Evolutionary conservation across 768 basidiomycete species (phyloP).

Genomic region (Rhodosporidiobolus sp.): DNA sequence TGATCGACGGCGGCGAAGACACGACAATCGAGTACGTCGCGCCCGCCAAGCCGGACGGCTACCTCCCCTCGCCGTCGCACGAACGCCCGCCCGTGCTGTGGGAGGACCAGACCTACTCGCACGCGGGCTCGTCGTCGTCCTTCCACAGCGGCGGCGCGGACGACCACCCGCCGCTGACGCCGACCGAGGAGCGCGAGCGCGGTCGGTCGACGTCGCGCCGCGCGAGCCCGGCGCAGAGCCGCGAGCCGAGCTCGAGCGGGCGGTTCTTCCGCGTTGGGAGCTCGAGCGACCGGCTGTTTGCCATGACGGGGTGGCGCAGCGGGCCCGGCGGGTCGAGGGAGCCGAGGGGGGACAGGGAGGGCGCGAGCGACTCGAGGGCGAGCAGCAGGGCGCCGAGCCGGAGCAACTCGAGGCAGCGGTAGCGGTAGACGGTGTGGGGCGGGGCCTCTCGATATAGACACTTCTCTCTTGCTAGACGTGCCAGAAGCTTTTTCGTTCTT

Average conservation of each 20-base stretch:
- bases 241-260: neutral
- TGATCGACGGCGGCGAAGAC: conserved; percentile 15
- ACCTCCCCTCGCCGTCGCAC: neutral
- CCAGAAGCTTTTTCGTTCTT: too few species aligned
- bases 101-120: neutral
- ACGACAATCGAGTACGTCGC: conserved; percentile 30
- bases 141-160: neutral
- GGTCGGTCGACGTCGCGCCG: conserved; percentile 1
- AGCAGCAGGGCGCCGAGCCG: conserved; percentile 2
- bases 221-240: neutral
- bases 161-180: neutral
- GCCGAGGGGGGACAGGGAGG: neutral
- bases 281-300: conserved; percentile 13
- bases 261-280: conserved; percentile 22
- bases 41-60: conserved; percentile 3
- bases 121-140: neutral
- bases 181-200: conserved; percentile 17
- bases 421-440: neutral
- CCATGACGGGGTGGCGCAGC: conserved; percentile 25
- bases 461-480: neutral
- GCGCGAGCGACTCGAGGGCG: neutral
- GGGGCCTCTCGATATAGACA: neutral
- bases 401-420: conserved; percentile 1
- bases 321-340: neutral
- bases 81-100: neutral